phyloP scores from a whole-genome alignment of 179 eudicot species.

The Silene noctiflora region DNA sequence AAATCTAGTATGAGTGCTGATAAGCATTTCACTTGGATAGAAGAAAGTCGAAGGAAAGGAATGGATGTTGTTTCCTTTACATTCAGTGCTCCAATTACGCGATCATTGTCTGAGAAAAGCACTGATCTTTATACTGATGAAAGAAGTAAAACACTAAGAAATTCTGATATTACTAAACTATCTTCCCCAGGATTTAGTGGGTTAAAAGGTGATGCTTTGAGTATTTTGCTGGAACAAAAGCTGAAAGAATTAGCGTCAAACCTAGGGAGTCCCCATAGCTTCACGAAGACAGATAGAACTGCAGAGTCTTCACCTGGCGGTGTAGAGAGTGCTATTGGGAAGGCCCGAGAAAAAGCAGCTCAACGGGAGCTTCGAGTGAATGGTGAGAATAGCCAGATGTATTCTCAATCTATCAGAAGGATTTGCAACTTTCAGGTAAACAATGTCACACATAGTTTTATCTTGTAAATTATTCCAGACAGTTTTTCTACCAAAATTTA shows the following conservation, averaged over 20 bases:
- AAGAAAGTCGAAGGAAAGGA: constrained; percentile 64
- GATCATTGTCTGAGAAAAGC: constrained; percentile 36
- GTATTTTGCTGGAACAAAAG: constrained; percentile 70
- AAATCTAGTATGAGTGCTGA: constrained; percentile 35
- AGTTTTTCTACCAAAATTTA: too few species aligned
- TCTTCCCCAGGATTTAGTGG: constrained; percentile 46
- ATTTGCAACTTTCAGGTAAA: constrained; percentile 56
- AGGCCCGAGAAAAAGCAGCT: constrained; percentile 26
- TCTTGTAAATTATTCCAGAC: too few species aligned
- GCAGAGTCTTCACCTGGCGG: neutral
- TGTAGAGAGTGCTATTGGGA: constrained; percentile 29
- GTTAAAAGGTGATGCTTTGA: constrained; percentile 65
- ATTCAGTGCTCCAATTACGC: constrained; percentile 72
- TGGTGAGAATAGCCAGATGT: too few species aligned
- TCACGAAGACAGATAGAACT: constrained; percentile 25
- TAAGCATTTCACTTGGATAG: constrained; percentile 41
- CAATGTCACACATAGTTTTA: neutral
- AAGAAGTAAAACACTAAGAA: constrained; percentile 33
- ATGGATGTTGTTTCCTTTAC: constrained; percentile 91
- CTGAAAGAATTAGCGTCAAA: constrained; percentile 56
- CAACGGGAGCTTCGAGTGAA: constrained; percentile 29
- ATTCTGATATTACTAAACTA: constrained; percentile 38
- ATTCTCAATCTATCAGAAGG: constrained; percentile 26
- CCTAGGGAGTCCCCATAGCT: constrained; percentile 41
- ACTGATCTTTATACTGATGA: constrained; percentile 33